These are phyloP conservation scores for Ananas comosus DNA, from an alignment of 176 grass and related monocot species.

Conservation along the genomic window DNA sequence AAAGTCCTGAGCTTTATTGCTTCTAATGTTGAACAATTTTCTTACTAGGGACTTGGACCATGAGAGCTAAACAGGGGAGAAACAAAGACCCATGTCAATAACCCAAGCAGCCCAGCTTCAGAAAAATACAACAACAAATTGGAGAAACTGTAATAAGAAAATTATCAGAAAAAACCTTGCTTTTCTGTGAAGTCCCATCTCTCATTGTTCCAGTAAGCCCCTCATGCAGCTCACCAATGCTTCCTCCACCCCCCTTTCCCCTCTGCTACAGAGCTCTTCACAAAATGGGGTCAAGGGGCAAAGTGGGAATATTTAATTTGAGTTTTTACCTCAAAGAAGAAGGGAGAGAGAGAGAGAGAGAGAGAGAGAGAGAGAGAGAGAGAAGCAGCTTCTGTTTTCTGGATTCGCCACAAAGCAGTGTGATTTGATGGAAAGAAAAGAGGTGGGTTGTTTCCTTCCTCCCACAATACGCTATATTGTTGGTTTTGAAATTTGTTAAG, in stretches of 20 bases:
- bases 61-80: constrained; percentile 37
- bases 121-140: neutral
- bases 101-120: constrained; percentile 6
- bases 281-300: constrained; percentile 22
- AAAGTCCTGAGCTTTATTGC: constrained; percentile 81
- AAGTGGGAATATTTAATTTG: neutral
- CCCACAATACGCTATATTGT: constrained; percentile 12
- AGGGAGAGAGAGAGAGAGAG: neutral
- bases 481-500: neutral
- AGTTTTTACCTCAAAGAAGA: constrained; percentile 16
- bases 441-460: constrained; percentile 3
- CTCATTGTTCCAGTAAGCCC: constrained; percentile 60
- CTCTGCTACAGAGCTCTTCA: constrained; percentile 18
- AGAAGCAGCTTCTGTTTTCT: constrained; percentile 33
- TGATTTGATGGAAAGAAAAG: constrained; percentile 65
- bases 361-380: constrained; percentile 31
- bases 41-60: constrained; percentile 87
- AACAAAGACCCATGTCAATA: constrained; percentile 1
- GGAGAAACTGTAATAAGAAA: neutral
- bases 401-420: constrained; percentile 32
- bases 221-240: constrained; percentile 46
- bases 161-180: constrained; percentile 41
- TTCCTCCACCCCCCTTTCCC: neutral
- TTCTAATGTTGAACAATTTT: constrained; percentile 94
- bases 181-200: constrained; percentile 80